Conservation (phyloP, 331 rosid genomes). For the Quercus lobata region DNA sequence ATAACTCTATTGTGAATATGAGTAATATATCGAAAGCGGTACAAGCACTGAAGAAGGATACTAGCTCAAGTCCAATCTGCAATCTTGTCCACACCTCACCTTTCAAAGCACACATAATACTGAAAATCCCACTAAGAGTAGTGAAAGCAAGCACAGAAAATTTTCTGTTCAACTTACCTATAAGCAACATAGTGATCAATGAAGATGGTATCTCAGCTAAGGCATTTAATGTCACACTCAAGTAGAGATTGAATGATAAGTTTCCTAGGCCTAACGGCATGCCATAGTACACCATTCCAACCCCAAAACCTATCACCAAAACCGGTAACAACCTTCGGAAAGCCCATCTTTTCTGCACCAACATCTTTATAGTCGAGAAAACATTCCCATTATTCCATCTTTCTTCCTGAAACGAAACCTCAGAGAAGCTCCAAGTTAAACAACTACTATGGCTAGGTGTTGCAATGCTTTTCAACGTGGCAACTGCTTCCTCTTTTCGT, state of each 20-base stretch:
- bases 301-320: slow-evolving; percentile 46
- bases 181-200: no score
- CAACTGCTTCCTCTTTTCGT: not conserved
- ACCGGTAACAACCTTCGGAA: slow-evolving; percentile 22
- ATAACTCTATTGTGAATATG: slow-evolving; percentile 33
- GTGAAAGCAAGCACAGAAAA: no score
- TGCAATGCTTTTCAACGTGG: slow-evolving; percentile 26
- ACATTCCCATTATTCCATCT: slow-evolving; percentile 19
- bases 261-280: slow-evolving; percentile 63
- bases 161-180: no score
- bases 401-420: slow-evolving; percentile 28
- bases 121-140: no score
- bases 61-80: slow-evolving; percentile 44
- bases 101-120: no score
- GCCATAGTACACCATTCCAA: slow-evolving; percentile 61
- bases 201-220: slow-evolving; percentile 36
- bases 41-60: slow-evolving; percentile 56
- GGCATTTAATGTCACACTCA: slow-evolving; percentile 58
- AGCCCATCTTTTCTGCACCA: slow-evolving; percentile 46
- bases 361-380: slow-evolving; percentile 29
- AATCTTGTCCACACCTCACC: not conserved
- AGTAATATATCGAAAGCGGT: slow-evolving; percentile 32
- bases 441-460: slow-evolving; percentile 12
- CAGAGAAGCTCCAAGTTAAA: slow-evolving; percentile 20
- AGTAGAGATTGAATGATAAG: slow-evolving; percentile 41